phyloP scores from a whole-genome alignment of 2,329 filamentous ascomycete species.

The Madurella mycetomatis region DNA sequence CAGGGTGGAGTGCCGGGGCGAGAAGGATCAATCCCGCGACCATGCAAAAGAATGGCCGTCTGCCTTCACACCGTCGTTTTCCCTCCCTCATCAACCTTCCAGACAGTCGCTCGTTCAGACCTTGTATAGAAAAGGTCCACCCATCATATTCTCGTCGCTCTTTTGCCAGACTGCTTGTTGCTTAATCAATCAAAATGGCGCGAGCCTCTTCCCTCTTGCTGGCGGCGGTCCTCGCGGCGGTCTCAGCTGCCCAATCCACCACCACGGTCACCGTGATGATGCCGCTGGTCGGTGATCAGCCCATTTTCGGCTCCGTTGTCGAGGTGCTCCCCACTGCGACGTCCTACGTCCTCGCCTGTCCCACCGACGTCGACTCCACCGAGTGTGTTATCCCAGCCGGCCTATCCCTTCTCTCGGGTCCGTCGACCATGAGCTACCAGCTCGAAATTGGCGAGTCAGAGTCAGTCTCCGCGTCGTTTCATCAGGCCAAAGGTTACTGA shows the following conservation, averaged over 20 bases:
- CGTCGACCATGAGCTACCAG: constrained; percentile 18
- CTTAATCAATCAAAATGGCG: constrained; percentile 11
- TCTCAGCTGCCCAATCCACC: constrained; percentile 11
- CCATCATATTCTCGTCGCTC: neutral
- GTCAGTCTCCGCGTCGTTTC: constrained; percentile 10
- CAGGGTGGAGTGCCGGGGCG: too few relatives aligned
- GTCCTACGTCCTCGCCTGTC: constrained; percentile 23
- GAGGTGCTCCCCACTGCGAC: constrained; percentile 24
- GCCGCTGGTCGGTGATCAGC: constrained; percentile 14
- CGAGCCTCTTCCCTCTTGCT: constrained; percentile 8
- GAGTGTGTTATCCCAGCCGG: constrained; percentile 23
- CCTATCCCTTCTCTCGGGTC: constrained; percentile 21
- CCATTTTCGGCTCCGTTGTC: constrained; percentile 26
- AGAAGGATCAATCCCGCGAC: too few relatives aligned
- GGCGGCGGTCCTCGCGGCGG: constrained; percentile 12
- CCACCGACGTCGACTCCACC: constrained; percentile 10
- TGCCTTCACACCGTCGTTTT: neutral
- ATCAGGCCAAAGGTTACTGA: neutral
- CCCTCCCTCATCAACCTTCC: neutral
- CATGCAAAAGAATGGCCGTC: neutral
- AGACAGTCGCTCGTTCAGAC: neutral
- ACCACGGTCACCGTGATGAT: constrained; percentile 21
- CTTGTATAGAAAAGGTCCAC: too few relatives aligned
- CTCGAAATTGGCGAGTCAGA: neutral
- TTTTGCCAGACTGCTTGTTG: neutral